Evolutionary conservation across 768 basidiomycete genomes (phyloP), one percentile per base, ranked within the genome.

Genomic region (Sporobolomyces pararoseus): DNA sequence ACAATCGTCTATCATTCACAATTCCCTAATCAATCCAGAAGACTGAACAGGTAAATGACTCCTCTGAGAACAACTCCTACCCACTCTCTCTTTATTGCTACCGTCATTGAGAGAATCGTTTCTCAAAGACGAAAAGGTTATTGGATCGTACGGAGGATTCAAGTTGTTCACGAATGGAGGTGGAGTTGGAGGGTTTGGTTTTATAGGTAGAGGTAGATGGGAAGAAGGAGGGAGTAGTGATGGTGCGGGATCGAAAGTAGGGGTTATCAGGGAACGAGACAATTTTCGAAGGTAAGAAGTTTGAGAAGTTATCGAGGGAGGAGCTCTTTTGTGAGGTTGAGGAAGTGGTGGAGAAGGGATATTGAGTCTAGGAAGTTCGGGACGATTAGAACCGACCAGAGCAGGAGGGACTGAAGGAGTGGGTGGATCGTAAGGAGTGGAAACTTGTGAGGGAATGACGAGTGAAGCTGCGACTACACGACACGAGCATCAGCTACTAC

Each of bases 391-490:
- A n/a, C n/a, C n/a, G n/a, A n/a, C n/a, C 6, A 25, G 35, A 3
- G 16, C 27, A 7, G 58, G 27, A 29, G 2, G 4, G 2, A 2
- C 16, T 21, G 44, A 27, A 16, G 34, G 25, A 31, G 21, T 16
- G 21, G 58, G 59, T 6, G 59, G 59, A 49, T 61, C 59, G 46
- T 61, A 61, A 12, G 32, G 59, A 47, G 44, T 12, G 17, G 17
- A 39, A 46, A 31, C 5, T 32, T 34, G 46, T 6, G 59, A 27
- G 9, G 59, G 31, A 32, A 44, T 5, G 39, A 31, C 39, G 58
- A 47, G 59, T 35, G 59, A 61, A 23, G 59, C 59, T 9, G 59
- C 59, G 10, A 61, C 59, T 61, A 46, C 9, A n/a, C n/a, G n/a
- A n/a, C n/a, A n/a, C n/a, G n/a, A n/a, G n/a, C n/a, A n/a, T n/a